Evolutionary conservation across 2,329 filamentous ascomycete genomes (phyloP), one percentile per base, ranked within the genome.

Genomic region (Exophiala sideris): DNA sequence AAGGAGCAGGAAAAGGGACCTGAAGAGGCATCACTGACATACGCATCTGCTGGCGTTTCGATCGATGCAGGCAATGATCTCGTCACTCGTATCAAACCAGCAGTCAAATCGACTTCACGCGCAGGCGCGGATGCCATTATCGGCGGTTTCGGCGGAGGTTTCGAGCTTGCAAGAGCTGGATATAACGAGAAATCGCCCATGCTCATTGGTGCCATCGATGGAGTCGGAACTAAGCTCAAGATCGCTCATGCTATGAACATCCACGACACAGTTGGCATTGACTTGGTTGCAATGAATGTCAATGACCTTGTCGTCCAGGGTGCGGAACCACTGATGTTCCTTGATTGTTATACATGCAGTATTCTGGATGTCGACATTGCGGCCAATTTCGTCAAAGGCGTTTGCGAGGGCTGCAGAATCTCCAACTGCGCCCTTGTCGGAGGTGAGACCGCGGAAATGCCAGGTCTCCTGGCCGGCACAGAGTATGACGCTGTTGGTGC

Each of bases 251-350:
- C 85, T 10, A 88, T 95, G 76, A 81, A 85, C 64, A 90, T 95
- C 74, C 94, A 96, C 73, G 86, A 92, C 71, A 96, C 91, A 2
- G 92, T 99, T 9, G 94, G 94, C 57, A 91, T 99, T 64, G 94
- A 99, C 69, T 82, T 99, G 34, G 94, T 99, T 3, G 94, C 94
- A 62, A 97, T 97, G 92, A 97, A 96, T 71, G 94, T 97, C 68
- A 99, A 99, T 71, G 94, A 99, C 67, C 80, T 99, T 0, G 86
- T 99, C 48, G 94, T 97, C 7, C 91, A 97, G 75, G 94, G 94
- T 50, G 94, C 94, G 10, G 89, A 94, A 64, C 91, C 94, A 2
- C 80, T 97, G 61, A 94, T 94, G 79, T 97, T 99, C 81, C 85
- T 97, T 59, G 94, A 99, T 76, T 97, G 95, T 80, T 96, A 95